Evolutionary conservation across 306 rosid species (phyloP).

Genomic region (Cucurbita moschata): DNA sequence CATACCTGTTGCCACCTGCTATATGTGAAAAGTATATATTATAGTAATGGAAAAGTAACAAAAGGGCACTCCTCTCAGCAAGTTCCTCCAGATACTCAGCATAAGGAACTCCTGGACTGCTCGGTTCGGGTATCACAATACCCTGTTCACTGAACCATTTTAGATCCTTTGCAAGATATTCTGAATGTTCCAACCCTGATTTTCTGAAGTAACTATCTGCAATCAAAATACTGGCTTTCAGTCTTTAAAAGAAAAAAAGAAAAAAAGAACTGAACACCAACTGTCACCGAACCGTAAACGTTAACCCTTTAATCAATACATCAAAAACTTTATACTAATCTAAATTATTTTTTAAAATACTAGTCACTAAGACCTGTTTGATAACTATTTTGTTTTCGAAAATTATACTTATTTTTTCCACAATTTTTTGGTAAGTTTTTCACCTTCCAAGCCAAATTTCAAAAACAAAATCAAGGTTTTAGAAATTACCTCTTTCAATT

Average conservation of each 20-base stretch:
- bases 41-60: slow-evolving; percentile 74
- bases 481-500: too few relatives aligned
- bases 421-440: too few relatives aligned
- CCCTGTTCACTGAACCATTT: slow-evolving; percentile 53
- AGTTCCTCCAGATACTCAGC: slow-evolving; percentile 54
- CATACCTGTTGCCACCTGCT: slow-evolving; percentile 66
- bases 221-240: not conserved
- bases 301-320: not conserved
- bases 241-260: not conserved
- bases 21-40: slow-evolving; percentile 71
- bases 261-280: not conserved
- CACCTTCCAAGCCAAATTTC: too few relatives aligned
- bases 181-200: slow-evolving; percentile 76
- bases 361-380: not conserved
- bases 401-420: too few relatives aligned
- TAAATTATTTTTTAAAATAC: not conserved
- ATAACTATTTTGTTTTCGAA: too few relatives aligned
- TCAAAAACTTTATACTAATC: not conserved
- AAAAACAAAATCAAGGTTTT: too few relatives aligned
- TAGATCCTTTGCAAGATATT: slow-evolving; percentile 42
- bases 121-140: slow-evolving; percentile 39
- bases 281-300: not conserved
- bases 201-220: slow-evolving; percentile 67
- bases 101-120: slow-evolving; percentile 51
- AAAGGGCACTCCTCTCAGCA: slow-evolving; percentile 44